phyloP scores from a whole-genome alignment of 306 rosid genomes.

The Citrullus colocynthis region DNA sequence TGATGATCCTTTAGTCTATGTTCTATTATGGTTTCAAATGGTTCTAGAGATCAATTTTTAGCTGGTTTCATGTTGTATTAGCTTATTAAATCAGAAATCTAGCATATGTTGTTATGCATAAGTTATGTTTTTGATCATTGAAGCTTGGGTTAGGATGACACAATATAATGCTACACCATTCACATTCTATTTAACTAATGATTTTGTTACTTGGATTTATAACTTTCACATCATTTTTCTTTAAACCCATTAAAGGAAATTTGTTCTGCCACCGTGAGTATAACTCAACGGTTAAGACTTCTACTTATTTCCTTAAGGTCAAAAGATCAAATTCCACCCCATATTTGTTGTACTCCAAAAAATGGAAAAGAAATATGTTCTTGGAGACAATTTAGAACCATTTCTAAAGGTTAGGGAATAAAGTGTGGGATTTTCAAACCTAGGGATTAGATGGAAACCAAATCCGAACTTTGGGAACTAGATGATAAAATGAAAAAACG shows the following conservation, averaged over 20 bases:
- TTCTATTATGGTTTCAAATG: background rate
- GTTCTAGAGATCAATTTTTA: background rate
- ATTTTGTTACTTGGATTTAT: background rate
- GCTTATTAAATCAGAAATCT: background rate
- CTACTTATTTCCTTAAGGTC: background rate
- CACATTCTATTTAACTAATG: background rate
- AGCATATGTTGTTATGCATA: background rate
- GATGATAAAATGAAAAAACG: background rate
- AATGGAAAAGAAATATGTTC: background rate
- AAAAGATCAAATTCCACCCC: background rate
- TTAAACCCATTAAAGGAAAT: background rate
- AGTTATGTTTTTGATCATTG: background rate
- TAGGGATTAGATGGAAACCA: background rate
- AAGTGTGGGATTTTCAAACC: background rate
- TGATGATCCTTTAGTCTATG: background rate
- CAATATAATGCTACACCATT: background rate
- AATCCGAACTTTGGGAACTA: background rate
- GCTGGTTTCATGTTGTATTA: background rate
- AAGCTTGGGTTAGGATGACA: background rate
- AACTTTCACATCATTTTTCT: background rate
- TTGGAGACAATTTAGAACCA: background rate
- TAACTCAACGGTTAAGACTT: background rate
- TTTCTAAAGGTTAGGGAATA: background rate
- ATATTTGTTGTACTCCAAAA: background rate
- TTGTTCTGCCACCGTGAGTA: background rate